A percentile compares a stretch with the other conserved stretches of the same genome.
Evolutionary conservation across 1,284 basidiomycete species (phyloP).

Genomic region (Puccinia brachypodii): DNA sequence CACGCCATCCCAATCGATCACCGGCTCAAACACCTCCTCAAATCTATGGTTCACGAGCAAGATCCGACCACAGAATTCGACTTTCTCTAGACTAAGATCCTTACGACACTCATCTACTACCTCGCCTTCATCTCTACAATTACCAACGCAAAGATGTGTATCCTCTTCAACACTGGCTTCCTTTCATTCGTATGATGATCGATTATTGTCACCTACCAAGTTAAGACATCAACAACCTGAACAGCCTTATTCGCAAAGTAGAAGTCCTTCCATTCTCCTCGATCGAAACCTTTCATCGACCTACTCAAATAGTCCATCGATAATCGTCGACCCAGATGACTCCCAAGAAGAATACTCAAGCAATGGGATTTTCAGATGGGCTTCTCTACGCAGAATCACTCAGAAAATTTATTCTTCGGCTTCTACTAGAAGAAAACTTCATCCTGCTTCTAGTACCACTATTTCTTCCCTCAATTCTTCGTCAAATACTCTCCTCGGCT

Average conservation of each 20-base stretch:
- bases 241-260: neutral
- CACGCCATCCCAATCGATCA: slow-evolving; percentile 4
- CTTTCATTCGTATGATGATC: neutral
- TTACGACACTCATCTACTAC: neutral
- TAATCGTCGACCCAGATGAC: neutral
- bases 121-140: slow-evolving; percentile 7
- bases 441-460: neutral
- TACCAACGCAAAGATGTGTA: neutral
- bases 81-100: slow-evolving; percentile 36
- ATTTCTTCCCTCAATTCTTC: slow-evolving; percentile 1
- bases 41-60: slow-evolving; percentile 30
- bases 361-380: slow-evolving; percentile 28
- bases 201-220: neutral
- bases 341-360: neutral
- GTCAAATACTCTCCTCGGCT: slow-evolving; percentile 58
- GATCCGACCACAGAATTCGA: slow-evolving; percentile 3
- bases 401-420: slow-evolving; percentile 22
- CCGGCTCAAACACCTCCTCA: slow-evolving; percentile 9
- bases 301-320: slow-evolving; percentile 17
- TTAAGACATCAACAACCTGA: slow-evolving; percentile 11
- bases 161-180: slow-evolving; percentile 2
- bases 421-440: neutral
- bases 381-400: slow-evolving; percentile 31
- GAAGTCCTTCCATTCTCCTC: neutral
- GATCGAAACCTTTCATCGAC: neutral